Evolutionary conservation across 352 stramenopile genomes (phyloP), one percentile per base, ranked within the genome.

Genomic region (Phytophthora citrophthora): DNA sequence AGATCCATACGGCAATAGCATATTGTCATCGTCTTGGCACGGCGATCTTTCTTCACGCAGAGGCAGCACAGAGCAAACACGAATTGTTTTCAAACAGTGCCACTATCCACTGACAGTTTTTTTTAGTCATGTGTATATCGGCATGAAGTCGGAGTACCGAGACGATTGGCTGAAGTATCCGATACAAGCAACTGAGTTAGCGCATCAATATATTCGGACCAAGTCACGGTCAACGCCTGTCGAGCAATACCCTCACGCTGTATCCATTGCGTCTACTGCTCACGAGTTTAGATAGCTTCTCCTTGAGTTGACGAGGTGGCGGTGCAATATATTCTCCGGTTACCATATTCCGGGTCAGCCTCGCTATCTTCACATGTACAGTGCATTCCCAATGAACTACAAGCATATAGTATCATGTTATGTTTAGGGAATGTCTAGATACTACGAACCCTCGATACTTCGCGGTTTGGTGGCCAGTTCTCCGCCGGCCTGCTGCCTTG

Each of bases 41-140:
- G 8, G 4, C 29, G 20, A 13, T 12, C 12, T 11, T 32, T 32
- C 29, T 32, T 32, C 29, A 11, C 29, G 29, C 36, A 20, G 13
- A 5, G n/a, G 36, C 36, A 41, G 34, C 34, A 18, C 29, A 2
- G 36, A 20, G 34, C 36, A 41, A 41, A 41, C 36, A 10, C 29
- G 29, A 54, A 39, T 16, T 29, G 32, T 34, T 34, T 34, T 34
- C 41, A 24, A 29, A 32, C 9, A 16, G 41, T 48, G 41, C 41
- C 41, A 48, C 41, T 48, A 48, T 48, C 20, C 41, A 31, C 15
- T 24, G 41, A n/a, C 20, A 20, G 41, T 48, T 48, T 32, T 54
- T 41, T 39, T 38, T 20, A 10, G 16, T 31, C 24, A 53, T 41
- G 46, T 53, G 27, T 53, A 6, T 16, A 44, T n/a, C 24, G 26